Percentiles rank a stretch among this genome's conserved stretches.
Evolutionary conservation across 768 basidiomycete genomes (phyloP).

Genomic region (Mycena galopus): DNA sequence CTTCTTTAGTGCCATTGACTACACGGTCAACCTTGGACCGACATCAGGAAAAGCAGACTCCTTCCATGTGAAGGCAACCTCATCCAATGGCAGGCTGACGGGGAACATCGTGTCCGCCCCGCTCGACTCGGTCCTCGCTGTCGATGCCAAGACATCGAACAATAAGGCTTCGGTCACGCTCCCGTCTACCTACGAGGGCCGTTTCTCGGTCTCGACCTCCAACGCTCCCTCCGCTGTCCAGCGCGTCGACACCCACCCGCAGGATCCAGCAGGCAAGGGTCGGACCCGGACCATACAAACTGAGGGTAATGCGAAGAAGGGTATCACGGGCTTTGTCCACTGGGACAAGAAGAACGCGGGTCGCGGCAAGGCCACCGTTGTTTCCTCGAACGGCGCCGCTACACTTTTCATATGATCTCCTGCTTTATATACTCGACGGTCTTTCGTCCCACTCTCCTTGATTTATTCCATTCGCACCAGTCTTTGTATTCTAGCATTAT

Average conservation of each 20-base stretch:
- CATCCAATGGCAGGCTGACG: slow-evolving; percentile 46
- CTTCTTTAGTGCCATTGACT: slow-evolving; percentile 47
- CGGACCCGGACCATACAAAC: slow-evolving; percentile 46
- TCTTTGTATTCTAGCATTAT: slow-evolving; percentile 5
- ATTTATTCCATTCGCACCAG: slow-evolving; percentile 6
- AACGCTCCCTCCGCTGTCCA: slow-evolving; percentile 39
- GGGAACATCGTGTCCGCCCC: slow-evolving; percentile 49
- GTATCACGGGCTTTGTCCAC: slow-evolving; percentile 6
- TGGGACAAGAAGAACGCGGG: slow-evolving; percentile 31
- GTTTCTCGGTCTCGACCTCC: slow-evolving; percentile 47
- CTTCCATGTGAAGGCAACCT: slow-evolving; percentile 48
- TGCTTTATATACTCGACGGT: neutral
- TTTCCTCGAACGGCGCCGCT: slow-evolving; percentile 21
- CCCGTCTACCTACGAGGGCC: slow-evolving; percentile 57
- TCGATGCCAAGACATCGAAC: slow-evolving; percentile 47
- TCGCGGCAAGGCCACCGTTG: slow-evolving; percentile 20
- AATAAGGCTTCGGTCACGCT: slow-evolving; percentile 43
- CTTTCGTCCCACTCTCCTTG: slow-evolving; percentile 22
- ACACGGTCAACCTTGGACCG: slow-evolving; percentile 49
- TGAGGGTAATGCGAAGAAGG: neutral
- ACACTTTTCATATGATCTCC: slow-evolving; percentile 9
- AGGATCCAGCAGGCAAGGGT: slow-evolving; percentile 40
- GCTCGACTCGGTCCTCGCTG: slow-evolving; percentile 49
- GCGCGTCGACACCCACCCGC: slow-evolving; percentile 45
- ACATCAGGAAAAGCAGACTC: slow-evolving; percentile 42